Conservation (phyloP, 305 asterid genomes). For the Solanum hybrid region DNA sequence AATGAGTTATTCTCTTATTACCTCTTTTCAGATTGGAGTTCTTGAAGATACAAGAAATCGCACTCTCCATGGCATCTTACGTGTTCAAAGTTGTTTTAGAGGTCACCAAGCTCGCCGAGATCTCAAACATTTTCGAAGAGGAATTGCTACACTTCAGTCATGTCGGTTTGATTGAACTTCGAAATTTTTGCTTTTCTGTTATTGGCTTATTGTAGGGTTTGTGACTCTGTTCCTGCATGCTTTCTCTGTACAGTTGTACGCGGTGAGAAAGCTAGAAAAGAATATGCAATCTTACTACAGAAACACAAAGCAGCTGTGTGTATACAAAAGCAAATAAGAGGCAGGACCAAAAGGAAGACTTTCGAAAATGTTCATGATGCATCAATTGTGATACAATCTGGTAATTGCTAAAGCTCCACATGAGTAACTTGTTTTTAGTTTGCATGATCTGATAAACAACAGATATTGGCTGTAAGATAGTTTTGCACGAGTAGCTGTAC, state of each 20-base stretch:
- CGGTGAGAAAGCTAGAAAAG: slow-evolving; percentile 68
- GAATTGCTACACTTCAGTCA: slow-evolving; percentile 73
- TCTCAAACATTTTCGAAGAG: slow-evolving; percentile 49
- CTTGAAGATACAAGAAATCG: slow-evolving; percentile 96
- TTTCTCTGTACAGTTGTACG: slow-evolving; percentile 51
- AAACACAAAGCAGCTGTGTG: slow-evolving; percentile 68
- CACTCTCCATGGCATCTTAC: slow-evolving; percentile 90
- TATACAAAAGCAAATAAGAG: slow-evolving; percentile 65
- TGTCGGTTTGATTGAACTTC: slow-evolving; percentile 26
- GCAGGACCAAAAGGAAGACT: slow-evolving; percentile 40
- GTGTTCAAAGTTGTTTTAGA: slow-evolving; percentile 95
- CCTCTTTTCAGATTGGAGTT: slow-evolving; percentile 61
- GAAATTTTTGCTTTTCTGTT: background rate
- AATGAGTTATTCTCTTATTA: background rate
- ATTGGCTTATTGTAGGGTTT: background rate
- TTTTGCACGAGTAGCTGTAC: background rate
- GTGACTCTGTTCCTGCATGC: background rate
- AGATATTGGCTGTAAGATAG: background rate
- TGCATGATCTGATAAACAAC: background rate
- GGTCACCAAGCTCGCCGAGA: slow-evolving; percentile 84
- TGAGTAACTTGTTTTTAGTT: background rate
- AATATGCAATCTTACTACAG: slow-evolving; percentile 40
- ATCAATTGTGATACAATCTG: slow-evolving; percentile 69
- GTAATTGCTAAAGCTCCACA: slow-evolving; percentile 21
- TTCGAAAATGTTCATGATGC: slow-evolving; percentile 35